These are phyloP conservation scores for Cytospora schulzeri DNA, from an alignment of 2,329 filamentous ascomycete species.

Conservation along the genomic window DNA sequence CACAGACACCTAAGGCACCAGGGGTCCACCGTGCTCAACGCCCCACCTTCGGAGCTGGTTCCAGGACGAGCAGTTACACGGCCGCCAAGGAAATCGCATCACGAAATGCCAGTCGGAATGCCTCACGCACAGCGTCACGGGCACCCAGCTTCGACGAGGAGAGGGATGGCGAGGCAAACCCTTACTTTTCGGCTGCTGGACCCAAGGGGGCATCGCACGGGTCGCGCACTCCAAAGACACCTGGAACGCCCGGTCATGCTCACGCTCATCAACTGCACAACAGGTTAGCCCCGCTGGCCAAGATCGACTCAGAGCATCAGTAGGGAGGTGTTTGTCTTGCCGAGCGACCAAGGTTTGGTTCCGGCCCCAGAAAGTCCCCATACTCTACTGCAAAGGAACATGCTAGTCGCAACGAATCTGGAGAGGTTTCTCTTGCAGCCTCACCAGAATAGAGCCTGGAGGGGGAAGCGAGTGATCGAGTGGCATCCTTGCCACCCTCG, in stretches of 20 bases:
- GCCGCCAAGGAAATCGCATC: constrained; percentile 18
- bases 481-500: background rate
- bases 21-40: constrained; percentile 5
- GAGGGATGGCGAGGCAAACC: constrained; percentile 6
- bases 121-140: constrained; percentile 17
- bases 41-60: constrained; percentile 22
- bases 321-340: constrained; percentile 12
- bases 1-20: background rate
- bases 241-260: background rate
- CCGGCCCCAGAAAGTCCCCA: background rate
- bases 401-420: background rate
- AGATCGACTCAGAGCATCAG: constrained; percentile 25
- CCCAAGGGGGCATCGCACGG: background rate
- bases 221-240: constrained; percentile 6
- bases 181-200: constrained; percentile 6
- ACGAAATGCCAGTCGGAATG: constrained; percentile 14
- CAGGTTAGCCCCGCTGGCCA: constrained; percentile 19
- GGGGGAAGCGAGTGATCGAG: background rate
- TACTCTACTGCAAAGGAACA: constrained; percentile 1
- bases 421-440: background rate
- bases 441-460: background rate
- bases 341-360: background rate
- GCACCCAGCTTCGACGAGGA: constrained; percentile 25
- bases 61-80: constrained; percentile 21
- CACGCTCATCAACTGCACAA: constrained; percentile 24